Evolutionary conservation across 495 filamentous ascomycete genomes (phyloP), one percentile per base, ranked within the genome.

Genomic region (Pseudoneurospora amorphoporcata): DNA sequence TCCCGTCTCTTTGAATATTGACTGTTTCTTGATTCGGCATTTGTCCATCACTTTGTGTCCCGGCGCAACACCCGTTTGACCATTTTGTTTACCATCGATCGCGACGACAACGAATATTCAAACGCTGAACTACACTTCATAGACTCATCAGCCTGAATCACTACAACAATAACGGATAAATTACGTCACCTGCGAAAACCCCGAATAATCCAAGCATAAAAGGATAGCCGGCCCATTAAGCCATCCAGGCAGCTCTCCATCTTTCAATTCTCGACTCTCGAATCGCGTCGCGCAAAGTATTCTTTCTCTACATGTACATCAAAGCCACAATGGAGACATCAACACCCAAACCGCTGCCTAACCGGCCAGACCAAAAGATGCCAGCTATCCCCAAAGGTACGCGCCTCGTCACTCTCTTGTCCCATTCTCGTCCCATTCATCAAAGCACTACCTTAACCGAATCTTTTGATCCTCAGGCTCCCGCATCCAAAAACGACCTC

Each of bases 311-410:
- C 14, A 1, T 23, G 1, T 23, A 29, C 23, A 35, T 29, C 32
- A 29, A 29, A 65, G 29, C 53, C 32, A 65, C 53, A 0, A 65
- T 65, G 53, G 53, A 65, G 29, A 14, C 53, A 65, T 65, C 53
- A 17, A 40, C 76, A 23, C 68, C 65, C 4, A 71, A 58, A 32
- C 17, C 45, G 14, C 69, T 76, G 47, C 73, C 41, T 72, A 81
- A 79, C 76, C 71, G 72, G 65, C 76, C 75, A 23, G 73, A 79
- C 7, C 35, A 71, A 29, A 88, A 88, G 71, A 80, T 86, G n/a
- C 78, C 83, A 23, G 73, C 75, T 23, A 77, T 89, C 14, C 85
- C 86, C 17, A 80, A 82, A 75, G 83, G 87, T 88, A 77, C 47
- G 68, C 43, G 10, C 23, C 38, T 41, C 35, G 10, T 17, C 23